These are phyloP conservation scores for Paraurostyla sp. DNA, from an alignment of 73 alveolate genomes.

Conservation along the genomic window DNA sequence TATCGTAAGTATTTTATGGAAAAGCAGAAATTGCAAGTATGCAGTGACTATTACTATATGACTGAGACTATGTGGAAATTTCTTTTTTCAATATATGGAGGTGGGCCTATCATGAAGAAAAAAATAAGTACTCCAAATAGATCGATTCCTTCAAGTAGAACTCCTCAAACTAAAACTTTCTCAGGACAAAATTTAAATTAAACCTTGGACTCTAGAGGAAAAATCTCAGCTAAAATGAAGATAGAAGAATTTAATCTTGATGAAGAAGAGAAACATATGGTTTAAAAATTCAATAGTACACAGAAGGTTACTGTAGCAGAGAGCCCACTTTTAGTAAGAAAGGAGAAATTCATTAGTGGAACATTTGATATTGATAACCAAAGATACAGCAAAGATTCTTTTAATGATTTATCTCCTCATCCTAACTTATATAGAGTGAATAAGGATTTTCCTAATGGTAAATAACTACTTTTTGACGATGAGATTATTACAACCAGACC, in stretches of 20 bases:
- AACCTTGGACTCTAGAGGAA: not conserved
- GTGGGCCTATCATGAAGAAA: conserved; percentile 55
- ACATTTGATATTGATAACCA: conserved; percentile 17
- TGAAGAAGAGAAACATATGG: not conserved
- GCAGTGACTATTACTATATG: conserved; percentile 38
- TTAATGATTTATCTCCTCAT: not conserved
- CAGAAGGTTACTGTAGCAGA: not conserved
- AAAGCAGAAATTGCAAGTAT: not conserved
- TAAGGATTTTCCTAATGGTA: not conserved
- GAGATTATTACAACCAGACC: conserved; percentile 27
- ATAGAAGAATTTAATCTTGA: conserved; percentile 10
- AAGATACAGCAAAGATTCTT: not conserved
- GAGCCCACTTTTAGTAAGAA: not conserved
- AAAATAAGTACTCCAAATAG: not conserved
- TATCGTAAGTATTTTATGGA: conserved; percentile 12
- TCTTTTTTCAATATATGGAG: conserved; percentile 44
- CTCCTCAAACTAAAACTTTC: not conserved
- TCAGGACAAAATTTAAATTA: not conserved
- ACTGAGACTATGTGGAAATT: conserved; percentile 56
- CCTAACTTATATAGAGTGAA: not conserved
- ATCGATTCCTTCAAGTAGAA: not conserved
- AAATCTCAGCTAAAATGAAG: not conserved
- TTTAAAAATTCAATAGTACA: not conserved
- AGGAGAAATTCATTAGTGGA: not conserved
- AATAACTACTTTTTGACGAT: not conserved